These are phyloP conservation scores for Nakaseomyces nivariensis DNA, from an alignment of 1,139 yeast species.

Conservation along the genomic window DNA sequence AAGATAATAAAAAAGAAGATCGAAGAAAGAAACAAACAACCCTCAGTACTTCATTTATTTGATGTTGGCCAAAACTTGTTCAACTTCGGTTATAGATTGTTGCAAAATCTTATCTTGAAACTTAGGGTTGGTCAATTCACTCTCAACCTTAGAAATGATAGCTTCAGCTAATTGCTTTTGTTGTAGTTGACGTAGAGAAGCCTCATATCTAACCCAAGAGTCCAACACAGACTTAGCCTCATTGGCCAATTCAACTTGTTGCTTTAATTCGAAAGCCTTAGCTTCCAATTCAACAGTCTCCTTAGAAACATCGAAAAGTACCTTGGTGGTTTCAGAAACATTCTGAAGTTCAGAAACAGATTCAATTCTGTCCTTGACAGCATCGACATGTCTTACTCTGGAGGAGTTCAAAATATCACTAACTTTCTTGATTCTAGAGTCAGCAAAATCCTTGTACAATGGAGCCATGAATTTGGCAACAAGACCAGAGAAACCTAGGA, in stretches of 20 bases:
- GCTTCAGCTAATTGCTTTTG: constrained; percentile 84
- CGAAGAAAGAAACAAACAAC: background rate
- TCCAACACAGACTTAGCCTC: constrained; percentile 95
- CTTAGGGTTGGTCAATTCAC: constrained; percentile 76
- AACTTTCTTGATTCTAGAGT: constrained; percentile 78
- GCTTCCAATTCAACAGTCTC: constrained; percentile 96
- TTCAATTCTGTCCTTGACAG: constrained; percentile 86
- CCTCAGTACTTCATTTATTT: constrained; percentile 11
- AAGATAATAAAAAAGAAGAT: background rate
- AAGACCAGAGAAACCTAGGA: constrained; percentile 64
- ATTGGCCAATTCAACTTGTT: constrained; percentile 71
- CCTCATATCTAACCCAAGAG: constrained; percentile 98
- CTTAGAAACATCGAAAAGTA: constrained; percentile 85
- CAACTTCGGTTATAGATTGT: constrained; percentile 88
- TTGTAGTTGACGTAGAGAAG: constrained; percentile 91
- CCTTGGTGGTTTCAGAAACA: constrained; percentile 85
- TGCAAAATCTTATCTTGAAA: constrained; percentile 88
- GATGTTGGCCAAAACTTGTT: constrained; percentile 54
- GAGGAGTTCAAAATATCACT: constrained; percentile 75
- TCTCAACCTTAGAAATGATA: constrained; percentile 80
- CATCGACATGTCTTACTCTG: constrained; percentile 80
- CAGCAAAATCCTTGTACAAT: constrained; percentile 90
- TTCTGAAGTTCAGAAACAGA: constrained; percentile 83
- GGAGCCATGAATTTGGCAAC: constrained; percentile 88
- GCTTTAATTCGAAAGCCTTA: constrained; percentile 84